phyloP scores from a whole-genome alignment of 2,329 filamentous ascomycete genomes.

The Ascochyta fabae region DNA sequence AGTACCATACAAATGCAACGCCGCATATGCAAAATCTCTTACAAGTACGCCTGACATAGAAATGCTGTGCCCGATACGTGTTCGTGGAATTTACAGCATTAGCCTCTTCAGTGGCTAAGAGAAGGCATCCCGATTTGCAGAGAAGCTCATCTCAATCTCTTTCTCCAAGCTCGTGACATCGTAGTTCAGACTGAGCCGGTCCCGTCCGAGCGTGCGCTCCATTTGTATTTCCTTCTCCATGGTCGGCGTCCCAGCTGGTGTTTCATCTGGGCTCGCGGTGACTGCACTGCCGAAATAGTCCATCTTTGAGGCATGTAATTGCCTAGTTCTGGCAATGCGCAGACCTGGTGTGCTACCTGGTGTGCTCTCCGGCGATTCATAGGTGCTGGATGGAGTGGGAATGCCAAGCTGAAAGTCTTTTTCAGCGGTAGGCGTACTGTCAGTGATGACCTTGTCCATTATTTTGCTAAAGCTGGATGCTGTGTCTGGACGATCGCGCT shows the following conservation, averaged over 20 bases:
- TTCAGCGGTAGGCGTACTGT: conserved; percentile 54
- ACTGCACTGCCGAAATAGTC: conserved; percentile 10
- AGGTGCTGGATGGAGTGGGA: conserved; percentile 19
- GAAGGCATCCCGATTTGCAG: conserved; percentile 9
- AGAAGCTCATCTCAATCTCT: conserved; percentile 36
- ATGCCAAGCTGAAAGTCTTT: conserved; percentile 44
- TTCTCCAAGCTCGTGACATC: conserved; percentile 30
- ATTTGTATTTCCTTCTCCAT: conserved; percentile 44
- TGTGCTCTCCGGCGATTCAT: conserved; percentile 18
- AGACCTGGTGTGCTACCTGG: conserved; percentile 6
- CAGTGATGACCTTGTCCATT: conserved; percentile 53
- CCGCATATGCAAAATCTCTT: too few species aligned
- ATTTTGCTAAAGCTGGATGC: conserved; percentile 51
- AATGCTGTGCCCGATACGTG: too few species aligned
- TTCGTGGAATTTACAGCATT: too few species aligned
- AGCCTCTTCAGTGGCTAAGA: background rate
- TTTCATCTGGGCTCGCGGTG: conserved; percentile 31
- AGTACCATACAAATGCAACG: too few species aligned
- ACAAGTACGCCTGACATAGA: too few species aligned
- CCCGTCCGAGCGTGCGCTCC: conserved; percentile 24
- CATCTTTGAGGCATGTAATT: background rate
- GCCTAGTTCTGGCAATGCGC: conserved; percentile 1
- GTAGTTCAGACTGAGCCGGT: conserved; percentile 23
- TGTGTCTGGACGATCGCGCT: conserved; percentile 53
- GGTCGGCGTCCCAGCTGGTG: conserved; percentile 51